Evolutionary conservation across 2,329 filamentous ascomycete genomes (phyloP), one percentile per base, ranked within the genome.

Genomic region (Colletotrichum kahawae): DNA sequence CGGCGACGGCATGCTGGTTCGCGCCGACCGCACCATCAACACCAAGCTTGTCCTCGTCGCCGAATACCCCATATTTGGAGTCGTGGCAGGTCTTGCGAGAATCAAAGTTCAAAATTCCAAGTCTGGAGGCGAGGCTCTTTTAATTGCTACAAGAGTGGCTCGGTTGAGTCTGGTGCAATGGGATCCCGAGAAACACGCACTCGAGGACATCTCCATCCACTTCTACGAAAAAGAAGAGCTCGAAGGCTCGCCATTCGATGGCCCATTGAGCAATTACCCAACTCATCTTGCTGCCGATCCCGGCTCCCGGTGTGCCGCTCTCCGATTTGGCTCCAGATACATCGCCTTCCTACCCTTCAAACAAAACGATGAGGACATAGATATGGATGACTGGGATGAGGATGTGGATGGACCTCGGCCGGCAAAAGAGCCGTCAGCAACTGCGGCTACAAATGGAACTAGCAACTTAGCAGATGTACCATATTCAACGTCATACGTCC

Each of bases 221-320:
- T 98, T 96, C 88, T 99, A 98, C 85, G 97, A 99, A 84, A 95
- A 97, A 83, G 96, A 98, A 81, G 96, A 98, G 82, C 88, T 96
- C 76, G 92, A 94, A 78, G 92, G 93, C 68, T 94, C 92, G 77
- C 96, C 96, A 0, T 98, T 95, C 93, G 92, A 94, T 66, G 90
- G 93, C 67, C 91, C 93, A 70, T 86, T 97, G 80, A 92, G 91
- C 82, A 91, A 94, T 77, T 95, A 93, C 82, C 90, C 92, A 83
- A 98, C 94, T 83, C 94, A 94, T 80, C 88, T 99, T 80, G 94
- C 93, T 65, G 95, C 96, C 74, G 97, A 99, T 81, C 96, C 97
- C 3, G 94, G 93, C 79, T 98, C 95, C 85, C 91, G 96, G 86
- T 99, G 97, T 85, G 97, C 96, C 36, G 95, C 96, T 64, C 92